phyloP scores from a whole-genome alignment of 352 stramenopile species.

The Phytophthora melonis region DNA sequence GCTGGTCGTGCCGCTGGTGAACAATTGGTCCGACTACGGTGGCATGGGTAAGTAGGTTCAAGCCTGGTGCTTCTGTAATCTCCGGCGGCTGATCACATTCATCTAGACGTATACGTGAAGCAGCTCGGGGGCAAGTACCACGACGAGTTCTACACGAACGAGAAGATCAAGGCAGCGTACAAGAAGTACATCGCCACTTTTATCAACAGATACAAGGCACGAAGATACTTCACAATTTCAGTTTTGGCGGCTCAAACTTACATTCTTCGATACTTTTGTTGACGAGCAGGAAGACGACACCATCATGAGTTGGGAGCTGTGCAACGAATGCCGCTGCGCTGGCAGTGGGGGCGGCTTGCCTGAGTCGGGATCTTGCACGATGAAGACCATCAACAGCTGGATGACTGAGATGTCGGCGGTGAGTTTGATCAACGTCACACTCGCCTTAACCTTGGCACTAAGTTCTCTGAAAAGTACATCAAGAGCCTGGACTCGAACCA shows the following conservation, averaged over 20 bases:
- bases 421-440: not conserved
- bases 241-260: not conserved
- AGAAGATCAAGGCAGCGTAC: conserved; percentile 42
- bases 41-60: conserved; percentile 26
- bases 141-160: conserved; percentile 46
- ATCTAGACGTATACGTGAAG: conserved; percentile 36
- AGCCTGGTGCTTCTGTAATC: not conserved
- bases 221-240: not conserved
- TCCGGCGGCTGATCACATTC: not conserved
- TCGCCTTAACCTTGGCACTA: not conserved
- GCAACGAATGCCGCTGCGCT: conserved; percentile 40
- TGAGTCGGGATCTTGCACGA: conserved; percentile 21
- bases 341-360: conserved; percentile 15
- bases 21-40: conserved; percentile 50
- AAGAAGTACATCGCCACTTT: conserved; percentile 29
- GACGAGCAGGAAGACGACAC: conserved; percentile 25
- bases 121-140: conserved; percentile 43
- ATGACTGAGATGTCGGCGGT: conserved; percentile 26
- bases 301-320: conserved; percentile 42
- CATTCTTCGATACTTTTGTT: not conserved
- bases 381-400: conserved; percentile 19
- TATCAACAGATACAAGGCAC: not conserved
- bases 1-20: conserved; percentile 31
- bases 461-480: too few relatives aligned
- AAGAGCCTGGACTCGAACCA: conserved; percentile 36